These are phyloP conservation scores for Agrocybe chaxingu DNA, from an alignment of 768 basidiomycete species.

Conservation along the genomic window DNA sequence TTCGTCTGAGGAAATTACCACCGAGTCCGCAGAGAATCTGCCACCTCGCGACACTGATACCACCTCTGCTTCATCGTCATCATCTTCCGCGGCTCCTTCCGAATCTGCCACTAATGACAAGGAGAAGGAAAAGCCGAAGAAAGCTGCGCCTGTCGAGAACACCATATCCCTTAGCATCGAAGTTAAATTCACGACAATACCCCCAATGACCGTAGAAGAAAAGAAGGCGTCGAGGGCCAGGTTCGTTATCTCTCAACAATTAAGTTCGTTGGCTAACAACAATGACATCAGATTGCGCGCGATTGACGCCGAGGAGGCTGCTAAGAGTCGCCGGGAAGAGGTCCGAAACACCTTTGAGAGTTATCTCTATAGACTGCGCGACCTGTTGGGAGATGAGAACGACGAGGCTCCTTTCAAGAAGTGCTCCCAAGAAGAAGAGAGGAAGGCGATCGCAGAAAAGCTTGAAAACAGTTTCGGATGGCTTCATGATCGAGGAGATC, in stretches of 20 bases:
- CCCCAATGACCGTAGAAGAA: constrained; percentile 74
- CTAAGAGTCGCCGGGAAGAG: constrained; percentile 80
- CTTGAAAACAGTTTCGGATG: constrained; percentile 77
- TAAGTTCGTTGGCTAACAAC: neutral
- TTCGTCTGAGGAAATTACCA: constrained; percentile 35
- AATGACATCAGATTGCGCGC: constrained; percentile 59
- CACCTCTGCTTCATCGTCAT: constrained; percentile 27
- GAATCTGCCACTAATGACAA: constrained; percentile 39
- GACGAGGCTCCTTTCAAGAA: constrained; percentile 75
- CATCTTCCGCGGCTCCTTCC: constrained; percentile 26
- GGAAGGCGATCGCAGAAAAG: constrained; percentile 59
- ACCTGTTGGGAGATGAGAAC: constrained; percentile 69
- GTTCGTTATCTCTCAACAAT: constrained; percentile 38
- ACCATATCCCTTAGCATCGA: constrained; percentile 69
- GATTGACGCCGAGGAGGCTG: constrained; percentile 73
- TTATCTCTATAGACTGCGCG: constrained; percentile 89
- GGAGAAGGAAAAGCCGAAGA: constrained; percentile 30
- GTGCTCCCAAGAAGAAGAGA: constrained; percentile 74
- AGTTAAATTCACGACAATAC: constrained; percentile 58
- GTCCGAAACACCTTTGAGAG: constrained; percentile 88
- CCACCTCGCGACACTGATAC: constrained; percentile 40
- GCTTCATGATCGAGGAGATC: constrained; percentile 82
- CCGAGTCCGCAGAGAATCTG: constrained; percentile 38
- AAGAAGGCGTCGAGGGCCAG: constrained; percentile 72
- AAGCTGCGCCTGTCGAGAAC: constrained; percentile 42